Evolutionary conservation across 1,284 basidiomycete genomes (phyloP).

Genomic region (Sanghuangporus baumii): DNA sequence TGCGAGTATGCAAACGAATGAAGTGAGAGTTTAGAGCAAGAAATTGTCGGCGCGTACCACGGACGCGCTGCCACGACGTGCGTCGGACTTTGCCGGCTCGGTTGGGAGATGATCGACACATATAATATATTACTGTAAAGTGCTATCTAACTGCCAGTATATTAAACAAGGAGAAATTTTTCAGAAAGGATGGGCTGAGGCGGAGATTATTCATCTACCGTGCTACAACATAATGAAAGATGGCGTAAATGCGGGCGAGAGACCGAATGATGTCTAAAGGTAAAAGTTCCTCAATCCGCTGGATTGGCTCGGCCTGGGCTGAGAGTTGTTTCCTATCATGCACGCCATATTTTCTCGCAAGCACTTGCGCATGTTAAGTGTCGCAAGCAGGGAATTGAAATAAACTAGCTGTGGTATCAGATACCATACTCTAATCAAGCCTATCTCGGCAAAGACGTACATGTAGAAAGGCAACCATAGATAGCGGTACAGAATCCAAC

Average conservation of each 20-base stretch:
- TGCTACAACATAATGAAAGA: no score
- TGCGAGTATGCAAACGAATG: background rate
- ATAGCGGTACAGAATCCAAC: background rate
- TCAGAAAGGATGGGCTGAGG: no score
- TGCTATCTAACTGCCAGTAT: no score
- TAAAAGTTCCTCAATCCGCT: no score
- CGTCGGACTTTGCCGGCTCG: background rate
- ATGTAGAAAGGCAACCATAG: background rate
- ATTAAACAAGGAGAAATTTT: no score
- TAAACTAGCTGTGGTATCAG: background rate
- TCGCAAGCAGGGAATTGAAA: background rate
- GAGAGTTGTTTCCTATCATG: no score
- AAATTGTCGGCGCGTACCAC: background rate
- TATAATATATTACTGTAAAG: background rate
- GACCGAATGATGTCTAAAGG: no score
- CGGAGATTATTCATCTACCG: no score
- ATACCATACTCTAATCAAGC: background rate
- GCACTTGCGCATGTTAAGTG: background rate
- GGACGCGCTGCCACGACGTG: constrained; percentile 2
- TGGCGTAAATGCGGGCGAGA: no score
- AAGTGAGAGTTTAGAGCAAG: background rate
- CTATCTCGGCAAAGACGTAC: background rate
- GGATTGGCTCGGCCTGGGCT: no score
- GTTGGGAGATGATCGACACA: background rate
- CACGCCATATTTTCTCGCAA: background rate